These are phyloP conservation scores for Penicillium macrosclerotiorum DNA, from an alignment of 495 filamentous ascomycete species.

Conservation along the genomic window DNA sequence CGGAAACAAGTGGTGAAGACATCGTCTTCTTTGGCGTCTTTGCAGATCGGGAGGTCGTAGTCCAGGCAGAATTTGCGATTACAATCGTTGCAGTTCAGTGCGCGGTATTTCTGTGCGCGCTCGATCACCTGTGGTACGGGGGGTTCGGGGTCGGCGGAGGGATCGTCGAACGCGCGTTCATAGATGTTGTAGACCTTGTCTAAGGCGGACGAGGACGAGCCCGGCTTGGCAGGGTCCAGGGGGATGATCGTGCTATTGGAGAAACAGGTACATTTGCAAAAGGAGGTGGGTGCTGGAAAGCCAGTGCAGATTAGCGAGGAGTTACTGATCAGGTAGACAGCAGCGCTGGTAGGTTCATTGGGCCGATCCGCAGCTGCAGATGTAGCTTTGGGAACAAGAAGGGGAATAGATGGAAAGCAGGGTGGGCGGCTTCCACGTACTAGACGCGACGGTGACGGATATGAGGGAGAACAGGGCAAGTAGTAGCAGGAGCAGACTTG, in stretches of 20 bases:
- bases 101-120: slow-evolving; percentile 34
- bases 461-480: slow-evolving; percentile 22
- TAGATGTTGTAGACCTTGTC: slow-evolving; percentile 26
- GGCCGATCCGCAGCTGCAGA: not conserved
- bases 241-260: slow-evolving; percentile 86
- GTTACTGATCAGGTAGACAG: no score
- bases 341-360: slow-evolving; percentile 14
- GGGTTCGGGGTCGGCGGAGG: slow-evolving; percentile 9
- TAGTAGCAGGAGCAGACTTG: slow-evolving; percentile 19
- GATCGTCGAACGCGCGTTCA: slow-evolving; percentile 18
- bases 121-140: slow-evolving; percentile 1
- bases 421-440: slow-evolving; percentile 20
- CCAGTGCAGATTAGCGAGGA: no score
- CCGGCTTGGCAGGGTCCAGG: slow-evolving; percentile 31
- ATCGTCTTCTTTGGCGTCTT: slow-evolving; percentile 80
- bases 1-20: slow-evolving; percentile 89
- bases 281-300: slow-evolving; percentile 62
- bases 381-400: no score
- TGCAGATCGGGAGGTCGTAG: slow-evolving; percentile 83
- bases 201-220: slow-evolving; percentile 17
- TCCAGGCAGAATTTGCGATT: slow-evolving; percentile 86
- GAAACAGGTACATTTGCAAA: slow-evolving; percentile 98
- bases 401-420: not conserved
- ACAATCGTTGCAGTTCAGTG: slow-evolving; percentile 74
- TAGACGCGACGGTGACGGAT: slow-evolving; percentile 30